Evolutionary conservation across 768 basidiomycete genomes (phyloP), one percentile per base, ranked within the genome.

Genomic region (Leccinellum luteum): DNA sequence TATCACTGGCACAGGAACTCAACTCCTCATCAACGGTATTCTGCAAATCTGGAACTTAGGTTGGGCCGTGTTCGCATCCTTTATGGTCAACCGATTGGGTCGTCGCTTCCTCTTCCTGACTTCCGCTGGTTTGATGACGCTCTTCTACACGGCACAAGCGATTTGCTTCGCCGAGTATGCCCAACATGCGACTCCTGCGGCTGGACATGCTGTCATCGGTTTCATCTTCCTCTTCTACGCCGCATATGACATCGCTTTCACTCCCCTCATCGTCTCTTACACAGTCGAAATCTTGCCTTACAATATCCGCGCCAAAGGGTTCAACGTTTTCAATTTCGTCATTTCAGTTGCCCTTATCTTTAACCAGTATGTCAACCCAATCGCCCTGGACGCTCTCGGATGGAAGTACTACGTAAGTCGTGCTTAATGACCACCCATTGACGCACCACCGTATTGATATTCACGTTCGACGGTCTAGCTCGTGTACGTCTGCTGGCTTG

Each of bases 281-380:
- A 90, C 91, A 45, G 81, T 94, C 61, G 94, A 96, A 73, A 94
- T 95, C 73, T 76, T 94, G 53, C 92, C 92, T 6, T 93, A 81
- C 76, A 74, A 77, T 30, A 77, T 94, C 56, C 91, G 92, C 71
- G 91, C 91, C 62, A 94, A 92, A 78, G 90, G 92, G 54, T 86
- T 91, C 78, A 88, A 81, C 62, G 66, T 93, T 55, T 90, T 93
- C 79, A 89, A 84, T 74, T 88, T 94, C 69, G 75, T 82, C 57
- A 83, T 91, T 69, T 90, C 89, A 13, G 63, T 87, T 55, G 81
- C 91, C 6, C 84, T 94, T 63, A 89, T 95, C 72, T 91, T 95
- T 75, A 93, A 92, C 70, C 91, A 92, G 74, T 91, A 92, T 67
- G 84, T 87, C 70, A 93, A 93, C 77, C 92, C 90, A 34, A 81